Conservation (phyloP, 768 basidiomycete species). For the Termitomyces sp. region DNA sequence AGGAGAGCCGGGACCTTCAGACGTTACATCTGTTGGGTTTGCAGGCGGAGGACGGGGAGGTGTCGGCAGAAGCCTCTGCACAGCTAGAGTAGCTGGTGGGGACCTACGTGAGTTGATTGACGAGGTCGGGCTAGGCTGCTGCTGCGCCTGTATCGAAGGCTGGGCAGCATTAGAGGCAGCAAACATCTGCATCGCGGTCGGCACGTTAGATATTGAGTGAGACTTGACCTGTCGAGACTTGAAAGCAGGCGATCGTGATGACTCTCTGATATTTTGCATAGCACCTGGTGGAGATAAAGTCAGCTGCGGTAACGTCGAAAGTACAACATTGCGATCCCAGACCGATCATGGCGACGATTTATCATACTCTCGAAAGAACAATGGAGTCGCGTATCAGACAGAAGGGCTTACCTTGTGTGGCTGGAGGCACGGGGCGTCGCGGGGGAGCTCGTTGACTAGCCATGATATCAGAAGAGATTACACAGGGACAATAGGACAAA, state of each 20-base stretch:
- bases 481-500: no score
- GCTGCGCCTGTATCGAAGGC: slow-evolving; percentile 19
- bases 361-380: no score
- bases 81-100: slow-evolving; percentile 28
- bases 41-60: slow-evolving; percentile 34
- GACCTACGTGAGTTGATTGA: slow-evolving; percentile 33
- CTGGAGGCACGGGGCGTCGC: slow-evolving; percentile 43
- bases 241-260: slow-evolving; percentile 43
- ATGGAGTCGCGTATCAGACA: background rate
- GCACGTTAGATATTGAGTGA: slow-evolving; percentile 35
- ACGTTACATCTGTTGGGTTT: no score
- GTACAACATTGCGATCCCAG: no score
- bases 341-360: no score
- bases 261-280: slow-evolving; percentile 39
- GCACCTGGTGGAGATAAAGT: slow-evolving; percentile 26
- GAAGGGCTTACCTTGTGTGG: slow-evolving; percentile 35
- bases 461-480: slow-evolving; percentile 32
- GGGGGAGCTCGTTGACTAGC: slow-evolving; percentile 43
- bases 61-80: slow-evolving; percentile 33
- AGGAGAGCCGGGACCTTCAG: slow-evolving; percentile 27
- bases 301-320: slow-evolving; percentile 10
- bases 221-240: slow-evolving; percentile 15
- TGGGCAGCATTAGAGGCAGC: no score
- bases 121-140: slow-evolving; percentile 43
- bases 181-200: slow-evolving; percentile 30